A percentile compares a stretch with the other conserved stretches of the same genome.
These are phyloP conservation scores for Saccharata proteae DNA, from an alignment of 2,329 filamentous ascomycete genomes.

Conservation along the genomic window DNA sequence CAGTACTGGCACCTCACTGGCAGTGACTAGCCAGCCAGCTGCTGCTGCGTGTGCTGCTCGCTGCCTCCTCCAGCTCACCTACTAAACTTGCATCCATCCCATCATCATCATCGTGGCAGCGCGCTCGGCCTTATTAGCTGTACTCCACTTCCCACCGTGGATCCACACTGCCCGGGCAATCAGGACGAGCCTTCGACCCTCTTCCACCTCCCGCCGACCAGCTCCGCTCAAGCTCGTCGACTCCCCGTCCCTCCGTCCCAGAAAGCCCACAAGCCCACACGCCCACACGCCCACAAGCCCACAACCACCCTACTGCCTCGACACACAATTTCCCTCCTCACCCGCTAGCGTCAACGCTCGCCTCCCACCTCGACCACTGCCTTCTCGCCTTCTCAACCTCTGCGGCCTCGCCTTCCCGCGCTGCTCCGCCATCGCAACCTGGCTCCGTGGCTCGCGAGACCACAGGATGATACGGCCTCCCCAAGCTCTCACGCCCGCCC, in stretches of 20 bases:
- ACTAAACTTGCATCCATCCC: too few species aligned
- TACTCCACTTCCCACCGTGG: too few species aligned
- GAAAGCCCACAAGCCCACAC: conserved; percentile 1
- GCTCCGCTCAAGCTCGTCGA: not conserved
- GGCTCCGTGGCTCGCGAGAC: conserved; percentile 8
- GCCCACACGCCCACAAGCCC: not conserved
- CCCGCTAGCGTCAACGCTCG: not conserved
- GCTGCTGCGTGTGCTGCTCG: too few species aligned
- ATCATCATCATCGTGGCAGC: too few species aligned
- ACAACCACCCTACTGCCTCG: conserved; percentile 4
- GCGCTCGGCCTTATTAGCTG: too few species aligned
- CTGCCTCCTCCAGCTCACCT: too few species aligned
- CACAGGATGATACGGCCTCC: conserved; percentile 20
- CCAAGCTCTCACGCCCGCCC: conserved; percentile 5
- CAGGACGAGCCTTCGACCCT: conserved; percentile 5
- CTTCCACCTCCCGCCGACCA: conserved; percentile 5
- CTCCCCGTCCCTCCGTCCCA: not conserved
- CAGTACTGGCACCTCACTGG: too few species aligned
- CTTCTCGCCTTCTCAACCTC: conserved; percentile 6
- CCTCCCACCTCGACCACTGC: conserved; percentile 2
- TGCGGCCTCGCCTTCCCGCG: not conserved
- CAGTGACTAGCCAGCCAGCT: too few species aligned
- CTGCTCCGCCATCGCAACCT: conserved; percentile 8
- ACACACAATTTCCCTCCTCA: not conserved
- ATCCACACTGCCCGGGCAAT: conserved; percentile 8